Evolutionary conservation across 305 asterid species (phyloP).

Genomic region (Fraxinus velutina): DNA sequence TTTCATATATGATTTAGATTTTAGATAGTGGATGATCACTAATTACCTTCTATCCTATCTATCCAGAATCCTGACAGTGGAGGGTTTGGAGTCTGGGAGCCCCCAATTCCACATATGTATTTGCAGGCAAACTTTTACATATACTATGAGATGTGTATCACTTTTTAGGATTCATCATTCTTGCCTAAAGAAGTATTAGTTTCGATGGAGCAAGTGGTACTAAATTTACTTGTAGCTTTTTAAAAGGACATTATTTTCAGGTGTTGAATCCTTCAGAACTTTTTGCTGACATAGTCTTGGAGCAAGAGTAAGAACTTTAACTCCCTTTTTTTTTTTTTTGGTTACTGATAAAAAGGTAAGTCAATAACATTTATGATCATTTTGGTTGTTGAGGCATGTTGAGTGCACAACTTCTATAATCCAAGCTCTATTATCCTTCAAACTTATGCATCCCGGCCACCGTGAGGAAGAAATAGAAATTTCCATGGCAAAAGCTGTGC

Average conservation of each 20-base stretch:
- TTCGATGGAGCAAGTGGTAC: not conserved
- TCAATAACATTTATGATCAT: not conserved
- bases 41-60: not conserved
- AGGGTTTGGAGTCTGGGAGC: constrained; percentile 82
- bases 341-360: not conserved
- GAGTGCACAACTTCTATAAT: constrained; percentile 59
- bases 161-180: not conserved
- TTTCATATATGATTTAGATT: not conserved
- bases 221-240: not conserved
- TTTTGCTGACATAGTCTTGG: constrained; percentile 78
- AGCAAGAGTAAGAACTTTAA: constrained; percentile 55
- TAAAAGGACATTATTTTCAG: constrained; percentile 16
- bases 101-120: constrained; percentile 73
- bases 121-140: constrained; percentile 37
- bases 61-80: constrained; percentile 69
- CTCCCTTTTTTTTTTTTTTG: not conserved
- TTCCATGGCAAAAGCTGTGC: constrained; percentile 44
- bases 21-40: not conserved
- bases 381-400: constrained; percentile 48
- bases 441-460: constrained; percentile 60
- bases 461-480: constrained; percentile 60
- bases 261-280: constrained; percentile 80
- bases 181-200: not conserved
- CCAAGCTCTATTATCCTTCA: constrained; percentile 57
- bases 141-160: not conserved